Conservation (phyloP, 768 basidiomycete species). For the Phanerochaete carnosa region DNA sequence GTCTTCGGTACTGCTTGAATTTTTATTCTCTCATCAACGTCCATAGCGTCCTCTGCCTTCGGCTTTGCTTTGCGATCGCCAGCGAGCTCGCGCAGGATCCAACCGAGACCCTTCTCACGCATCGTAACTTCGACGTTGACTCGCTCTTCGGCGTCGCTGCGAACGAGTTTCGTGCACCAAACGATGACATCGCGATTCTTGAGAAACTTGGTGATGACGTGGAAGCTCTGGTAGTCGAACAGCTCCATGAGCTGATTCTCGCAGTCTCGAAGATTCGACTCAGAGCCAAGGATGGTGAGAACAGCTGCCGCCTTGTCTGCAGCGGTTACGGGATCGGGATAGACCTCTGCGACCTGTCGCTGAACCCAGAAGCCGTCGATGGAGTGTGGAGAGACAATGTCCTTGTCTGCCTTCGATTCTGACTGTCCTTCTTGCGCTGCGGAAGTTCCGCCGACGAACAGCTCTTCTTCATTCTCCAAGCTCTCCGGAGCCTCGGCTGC, state of each 20-base stretch:
- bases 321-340: constrained; percentile 92
- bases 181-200: constrained; percentile 96
- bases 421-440: constrained; percentile 31
- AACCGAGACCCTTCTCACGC: constrained; percentile 95
- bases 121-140: constrained; percentile 96
- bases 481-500: constrained; percentile 43
- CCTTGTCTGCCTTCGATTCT: constrained; percentile 62
- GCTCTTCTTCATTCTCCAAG: constrained; percentile 56
- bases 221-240: constrained; percentile 91
- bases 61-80: constrained; percentile 72
- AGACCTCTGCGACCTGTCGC: constrained; percentile 85
- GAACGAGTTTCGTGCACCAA: constrained; percentile 96
- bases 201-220: constrained; percentile 84
- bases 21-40: constrained; percentile 63
- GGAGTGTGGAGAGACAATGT: constrained; percentile 82
- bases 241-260: constrained; percentile 97
- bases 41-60: constrained; percentile 61
- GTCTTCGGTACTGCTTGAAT: constrained; percentile 62
- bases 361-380: constrained; percentile 99
- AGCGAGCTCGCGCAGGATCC: constrained; percentile 87
- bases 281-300: constrained; percentile 81
- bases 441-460: constrained; percentile 71
- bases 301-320: constrained; percentile 87
- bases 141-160: constrained; percentile 83
- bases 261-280: constrained; percentile 84